Evolutionary conservation across 148 eudicot genomes (phyloP), one percentile per base, ranked within the genome.

Genomic region (Agrostemma githago): DNA sequence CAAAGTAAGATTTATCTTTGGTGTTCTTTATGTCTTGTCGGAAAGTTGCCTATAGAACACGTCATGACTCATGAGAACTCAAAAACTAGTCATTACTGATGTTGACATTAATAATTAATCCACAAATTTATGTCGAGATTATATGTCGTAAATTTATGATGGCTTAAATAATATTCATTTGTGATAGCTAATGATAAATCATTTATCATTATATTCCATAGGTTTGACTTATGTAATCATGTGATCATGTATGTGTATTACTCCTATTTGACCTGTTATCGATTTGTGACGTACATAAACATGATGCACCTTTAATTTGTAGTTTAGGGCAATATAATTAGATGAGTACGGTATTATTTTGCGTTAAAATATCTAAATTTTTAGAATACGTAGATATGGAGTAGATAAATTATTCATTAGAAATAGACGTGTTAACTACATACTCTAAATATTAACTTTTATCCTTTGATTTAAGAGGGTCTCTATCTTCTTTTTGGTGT

Each of bases 401-500:
- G n/a, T n/a, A 16, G 26, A 12, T 59, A 59, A 17, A 5, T 67
- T 67, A 5, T 67, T 67, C 66, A 67, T 19, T 66, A 14, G 37
- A 77, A 53, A 70, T 38, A 21, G 68, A 70, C 20, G 12, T 19
- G 8, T 67, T 17, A 67, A 5, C 16, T 67, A 67, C 5, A 14
- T 9, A 48, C 34, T 8, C 2, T 43, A 17, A 62, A 2, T 21
- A 7, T 3, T 41, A 62, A 19, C 20, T 20, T 20, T 10, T 38
- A 62, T 72, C 75, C 75, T 53, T 53, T 77, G 71, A 62, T 39
- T 77, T 64, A 77, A 72, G 34, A 26, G 65, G 74, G 54, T 62
- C 62, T 11, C 26, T 40, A 41, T 51, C 38, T 64, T 20, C 51
- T 34, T 73, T 62, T 34, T 17, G 6, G 62, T 1, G 53, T 66